A percentile compares a stretch with the other conserved stretches of the same genome.
Evolutionary conservation across 2,329 filamentous ascomycete species (phyloP).

Genomic region (Exophiala sp.): DNA sequence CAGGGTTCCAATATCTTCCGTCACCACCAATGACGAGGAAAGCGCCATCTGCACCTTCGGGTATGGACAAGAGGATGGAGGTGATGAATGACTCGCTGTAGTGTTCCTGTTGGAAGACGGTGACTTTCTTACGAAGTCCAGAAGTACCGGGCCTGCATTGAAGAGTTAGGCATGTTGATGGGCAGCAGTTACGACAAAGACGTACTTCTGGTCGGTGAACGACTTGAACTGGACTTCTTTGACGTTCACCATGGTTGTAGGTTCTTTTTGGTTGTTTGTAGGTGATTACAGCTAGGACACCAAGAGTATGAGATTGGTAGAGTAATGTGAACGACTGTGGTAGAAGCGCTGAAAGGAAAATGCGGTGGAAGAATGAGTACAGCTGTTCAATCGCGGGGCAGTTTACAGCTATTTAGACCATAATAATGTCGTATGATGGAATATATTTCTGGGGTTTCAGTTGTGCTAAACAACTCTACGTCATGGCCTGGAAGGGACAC

Average conservation of each 20-base stretch:
- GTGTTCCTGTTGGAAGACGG: conserved; percentile 89
- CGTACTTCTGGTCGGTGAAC: conserved; percentile 97
- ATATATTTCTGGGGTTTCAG: too few species aligned
- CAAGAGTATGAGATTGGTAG: background rate
- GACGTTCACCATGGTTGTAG: conserved; percentile 42
- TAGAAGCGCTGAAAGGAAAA: too few species aligned
- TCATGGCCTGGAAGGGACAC: too few species aligned
- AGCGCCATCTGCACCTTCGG: conserved; percentile 81
- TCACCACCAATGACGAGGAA: conserved; percentile 97
- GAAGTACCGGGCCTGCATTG: conserved; percentile 58
- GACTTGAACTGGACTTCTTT: conserved; percentile 78
- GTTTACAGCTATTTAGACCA: too few species aligned
- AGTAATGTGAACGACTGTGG: too few species aligned
- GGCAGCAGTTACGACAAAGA: conserved; percentile 34
- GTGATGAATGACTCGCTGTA: conserved; percentile 96
- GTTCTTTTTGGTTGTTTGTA: conserved; percentile 49
- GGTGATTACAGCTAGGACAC: too few species aligned
- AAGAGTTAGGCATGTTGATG: conserved; percentile 12
- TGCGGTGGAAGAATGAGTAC: too few species aligned
- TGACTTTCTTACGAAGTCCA: conserved; percentile 97
- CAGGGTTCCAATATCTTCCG: conserved; percentile 94
- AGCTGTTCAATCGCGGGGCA: too few species aligned
- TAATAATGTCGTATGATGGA: too few species aligned
- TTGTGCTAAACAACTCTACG: too few species aligned
- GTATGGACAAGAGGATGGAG: conserved; percentile 92